Conservation (phyloP, 2,329 filamentous ascomycete species). For the Sporothrix mexicana region DNA sequence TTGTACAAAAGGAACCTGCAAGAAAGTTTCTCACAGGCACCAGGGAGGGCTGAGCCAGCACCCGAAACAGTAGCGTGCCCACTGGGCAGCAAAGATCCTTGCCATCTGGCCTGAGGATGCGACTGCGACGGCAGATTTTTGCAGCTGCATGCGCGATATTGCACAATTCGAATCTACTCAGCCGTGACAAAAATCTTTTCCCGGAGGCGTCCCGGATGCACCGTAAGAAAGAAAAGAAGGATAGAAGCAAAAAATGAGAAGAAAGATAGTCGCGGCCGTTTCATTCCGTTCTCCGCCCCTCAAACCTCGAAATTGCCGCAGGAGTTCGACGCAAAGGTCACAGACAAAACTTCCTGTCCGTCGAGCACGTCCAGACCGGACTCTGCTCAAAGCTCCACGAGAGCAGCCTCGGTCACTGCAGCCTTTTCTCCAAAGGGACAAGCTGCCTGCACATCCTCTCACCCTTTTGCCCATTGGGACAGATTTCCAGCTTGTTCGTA, state of each 20-base stretch:
- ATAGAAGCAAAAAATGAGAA: not conserved
- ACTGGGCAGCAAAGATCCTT: slow-evolving; percentile 2
- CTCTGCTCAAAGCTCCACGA: not conserved
- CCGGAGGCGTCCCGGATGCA: not conserved
- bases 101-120: not conserved
- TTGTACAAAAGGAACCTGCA: not conserved
- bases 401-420: not conserved
- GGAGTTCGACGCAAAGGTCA: not conserved
- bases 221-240: slow-evolving; percentile 1
- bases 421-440: not conserved
- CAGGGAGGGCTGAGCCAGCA: slow-evolving; percentile 4
- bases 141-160: slow-evolving; percentile 13
- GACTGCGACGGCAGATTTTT: slow-evolving; percentile 18
- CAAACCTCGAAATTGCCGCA: not conserved
- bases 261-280: not conserved
- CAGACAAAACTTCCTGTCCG: not conserved
- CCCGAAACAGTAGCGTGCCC: slow-evolving; percentile 23
- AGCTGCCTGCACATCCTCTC: not conserved
- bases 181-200: not conserved
- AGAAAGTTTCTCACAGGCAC: not conserved
- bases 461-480: too few species aligned
- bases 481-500: not conserved
- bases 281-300: slow-evolving; percentile 1
- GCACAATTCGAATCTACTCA: not conserved
- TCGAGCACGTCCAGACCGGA: not conserved